These are phyloP conservation scores for Plasmodium reichenowi DNA, from an alignment of 169 alveolate genomes.

Conservation along the genomic window DNA sequence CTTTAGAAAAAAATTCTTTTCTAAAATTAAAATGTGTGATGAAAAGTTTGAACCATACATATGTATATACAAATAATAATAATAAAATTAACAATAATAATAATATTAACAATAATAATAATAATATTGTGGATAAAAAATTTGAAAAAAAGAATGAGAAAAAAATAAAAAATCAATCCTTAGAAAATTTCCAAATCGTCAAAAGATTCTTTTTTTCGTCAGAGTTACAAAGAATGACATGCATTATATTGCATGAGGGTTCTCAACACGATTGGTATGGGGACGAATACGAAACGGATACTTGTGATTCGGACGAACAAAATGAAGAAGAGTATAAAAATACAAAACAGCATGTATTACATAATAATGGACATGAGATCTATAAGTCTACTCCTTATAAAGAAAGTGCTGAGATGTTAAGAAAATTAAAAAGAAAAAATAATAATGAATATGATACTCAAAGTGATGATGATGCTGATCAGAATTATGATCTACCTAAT, in stretches of 20 bases:
- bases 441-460: slow-evolving; percentile 57
- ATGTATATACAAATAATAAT: slow-evolving; percentile 21
- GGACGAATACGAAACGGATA: slow-evolving; percentile 31
- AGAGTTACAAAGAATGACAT: slow-evolving; percentile 90
- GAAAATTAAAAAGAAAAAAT: slow-evolving; percentile 77
- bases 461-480: not conserved
- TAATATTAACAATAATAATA: not conserved
- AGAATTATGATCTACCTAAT: too few relatives aligned
- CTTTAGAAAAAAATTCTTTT: slow-evolving; percentile 94
- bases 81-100: not conserved
- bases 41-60: slow-evolving; percentile 56
- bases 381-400: not conserved
- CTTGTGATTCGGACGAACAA: slow-evolving; percentile 49
- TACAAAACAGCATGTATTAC: slow-evolving; percentile 13
- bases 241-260: slow-evolving; percentile 76
- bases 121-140: not conserved
- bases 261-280: slow-evolving; percentile 73
- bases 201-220: slow-evolving; percentile 90
- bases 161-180: slow-evolving; percentile 65
- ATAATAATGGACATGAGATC: not conserved
- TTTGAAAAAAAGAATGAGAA: not conserved
- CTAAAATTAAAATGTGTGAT: slow-evolving; percentile 78
- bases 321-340: slow-evolving; percentile 31
- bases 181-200: slow-evolving; percentile 80
- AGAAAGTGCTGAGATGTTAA: slow-evolving; percentile 80